Evolutionary conservation across 306 rosid species (phyloP).

Genomic region (Begonia peltatifolia): DNA sequence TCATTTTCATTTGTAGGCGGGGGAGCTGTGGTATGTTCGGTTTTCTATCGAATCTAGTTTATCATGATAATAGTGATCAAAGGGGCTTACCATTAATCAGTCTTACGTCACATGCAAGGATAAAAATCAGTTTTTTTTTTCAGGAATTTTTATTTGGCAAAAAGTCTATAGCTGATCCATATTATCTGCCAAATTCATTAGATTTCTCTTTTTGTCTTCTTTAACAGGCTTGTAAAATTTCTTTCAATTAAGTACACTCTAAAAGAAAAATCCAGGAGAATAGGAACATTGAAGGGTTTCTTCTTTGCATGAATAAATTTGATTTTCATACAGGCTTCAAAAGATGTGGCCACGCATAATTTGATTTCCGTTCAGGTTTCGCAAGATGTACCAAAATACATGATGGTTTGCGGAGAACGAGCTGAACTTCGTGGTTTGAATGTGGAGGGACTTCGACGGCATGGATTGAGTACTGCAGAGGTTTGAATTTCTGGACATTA

Average conservation of each 20-base stretch:
- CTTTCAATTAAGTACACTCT: no score
- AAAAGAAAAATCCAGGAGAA: no score
- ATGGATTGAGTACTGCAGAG: conserved; percentile 54
- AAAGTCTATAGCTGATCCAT: no score
- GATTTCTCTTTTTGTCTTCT: no score
- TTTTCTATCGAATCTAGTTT: background rate
- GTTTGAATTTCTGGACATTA: conserved; percentile 15
- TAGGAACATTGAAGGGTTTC: no score
- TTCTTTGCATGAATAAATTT: conserved; percentile 6
- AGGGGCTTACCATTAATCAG: no score
- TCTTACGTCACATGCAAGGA: no score
- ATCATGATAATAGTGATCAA: no score
- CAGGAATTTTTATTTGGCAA: no score
- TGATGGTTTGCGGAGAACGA: conserved; percentile 83
- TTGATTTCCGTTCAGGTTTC: conserved; percentile 36
- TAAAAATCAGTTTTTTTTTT: no score
- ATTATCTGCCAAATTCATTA: no score
- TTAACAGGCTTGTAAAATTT: no score
- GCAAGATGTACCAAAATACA: conserved; percentile 78
- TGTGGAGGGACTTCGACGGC: conserved; percentile 69
- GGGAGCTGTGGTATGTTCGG: conserved; percentile 76
- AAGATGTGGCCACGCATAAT: conserved; percentile 56
- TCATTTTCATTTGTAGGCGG: conserved; percentile 80
- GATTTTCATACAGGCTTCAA: conserved; percentile 37
- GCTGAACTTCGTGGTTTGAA: conserved; percentile 83